Percentiles rank a stretch among this genome's conserved stretches.
Evolutionary conservation across 768 basidiomycete genomes (phyloP).

Genomic region (Amanita exitialis): DNA sequence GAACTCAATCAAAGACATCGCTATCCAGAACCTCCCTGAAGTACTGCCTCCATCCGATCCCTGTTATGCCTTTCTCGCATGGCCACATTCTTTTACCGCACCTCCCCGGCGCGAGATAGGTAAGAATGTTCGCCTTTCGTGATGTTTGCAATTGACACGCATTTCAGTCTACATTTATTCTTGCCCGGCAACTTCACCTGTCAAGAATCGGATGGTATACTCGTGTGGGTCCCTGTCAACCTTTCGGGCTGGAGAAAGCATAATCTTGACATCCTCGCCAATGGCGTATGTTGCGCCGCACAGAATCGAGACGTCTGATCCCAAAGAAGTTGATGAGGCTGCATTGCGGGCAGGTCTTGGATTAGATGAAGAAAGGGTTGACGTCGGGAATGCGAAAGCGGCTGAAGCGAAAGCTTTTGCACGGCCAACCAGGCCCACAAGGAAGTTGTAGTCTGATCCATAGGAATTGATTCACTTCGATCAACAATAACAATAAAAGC

Average conservation of each 20-base stretch:
- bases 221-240: conserved; percentile 57
- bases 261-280: conserved; percentile 33
- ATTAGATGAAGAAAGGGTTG: conserved; percentile 10
- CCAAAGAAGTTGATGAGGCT: conserved; percentile 55
- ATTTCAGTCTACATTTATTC: conserved; percentile 80
- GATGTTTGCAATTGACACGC: neutral
- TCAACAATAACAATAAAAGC: too few species aligned
- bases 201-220: conserved; percentile 87
- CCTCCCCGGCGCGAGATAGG: conserved; percentile 49
- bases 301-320: conserved; percentile 81
- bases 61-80: conserved; percentile 61
- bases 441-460: conserved; percentile 23
- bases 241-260: conserved; percentile 43
- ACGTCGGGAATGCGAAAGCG: neutral
- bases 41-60: conserved; percentile 50
- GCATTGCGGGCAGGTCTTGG: conserved; percentile 54
- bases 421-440: conserved; percentile 57
- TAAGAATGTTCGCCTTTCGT: conserved; percentile 19
- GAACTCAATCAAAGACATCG: conserved; percentile 25
- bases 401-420: conserved; percentile 47
- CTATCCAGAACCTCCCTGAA: conserved; percentile 33
- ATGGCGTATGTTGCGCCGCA: conserved; percentile 33
- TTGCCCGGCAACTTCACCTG: conserved; percentile 71
- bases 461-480: too few species aligned
- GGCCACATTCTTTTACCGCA: conserved; percentile 34